Percentiles rank a stretch among this genome's conserved stretches.
Conservation (phyloP, 768 basidiomycete species). For the Suillus brevipes region DNA sequence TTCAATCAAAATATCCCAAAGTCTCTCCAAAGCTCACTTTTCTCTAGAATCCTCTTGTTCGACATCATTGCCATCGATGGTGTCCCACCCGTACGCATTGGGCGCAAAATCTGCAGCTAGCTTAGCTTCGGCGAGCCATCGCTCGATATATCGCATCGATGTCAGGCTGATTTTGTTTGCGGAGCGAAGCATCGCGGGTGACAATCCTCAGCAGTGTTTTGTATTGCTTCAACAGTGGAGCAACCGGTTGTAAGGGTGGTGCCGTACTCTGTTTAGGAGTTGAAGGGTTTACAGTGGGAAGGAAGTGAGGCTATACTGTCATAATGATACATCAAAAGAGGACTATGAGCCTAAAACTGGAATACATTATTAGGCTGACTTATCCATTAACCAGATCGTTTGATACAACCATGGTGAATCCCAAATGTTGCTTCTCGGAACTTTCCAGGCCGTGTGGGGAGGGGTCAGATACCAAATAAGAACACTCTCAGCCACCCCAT, state of each 20-base stretch:
- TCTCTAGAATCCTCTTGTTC: slow-evolving; percentile 54
- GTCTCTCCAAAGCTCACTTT: slow-evolving; percentile 62
- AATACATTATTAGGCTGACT: too few species aligned
- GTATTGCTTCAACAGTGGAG: slow-evolving; percentile 72
- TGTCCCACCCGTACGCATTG: slow-evolving; percentile 52
- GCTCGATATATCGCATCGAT: slow-evolving; percentile 59
- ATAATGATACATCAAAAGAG: too few species aligned
- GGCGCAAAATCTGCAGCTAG: slow-evolving; percentile 54
- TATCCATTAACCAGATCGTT: too few species aligned
- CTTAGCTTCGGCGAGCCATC: slow-evolving; percentile 77
- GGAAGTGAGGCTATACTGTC: slow-evolving; percentile 45
- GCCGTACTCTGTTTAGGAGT: slow-evolving; percentile 33
- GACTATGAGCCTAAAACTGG: too few species aligned
- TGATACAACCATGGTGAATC: too few species aligned
- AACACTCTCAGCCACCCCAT: too few species aligned
- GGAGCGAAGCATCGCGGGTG: slow-evolving; percentile 64
- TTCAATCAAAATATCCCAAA: slow-evolving; percentile 68
- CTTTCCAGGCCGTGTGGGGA: too few species aligned
- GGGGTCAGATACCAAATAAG: too few species aligned
- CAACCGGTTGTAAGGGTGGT: slow-evolving; percentile 52
- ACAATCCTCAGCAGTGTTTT: slow-evolving; percentile 65
- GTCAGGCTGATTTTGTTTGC: slow-evolving; percentile 48
- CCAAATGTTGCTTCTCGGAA: too few species aligned
- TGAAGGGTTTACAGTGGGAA: slow-evolving; percentile 67
- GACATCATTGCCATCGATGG: slow-evolving; percentile 23